phyloP scores from a whole-genome alignment of 192 early-diverging fungal genomes.

The Lunasporangiospora selenospora region DNA sequence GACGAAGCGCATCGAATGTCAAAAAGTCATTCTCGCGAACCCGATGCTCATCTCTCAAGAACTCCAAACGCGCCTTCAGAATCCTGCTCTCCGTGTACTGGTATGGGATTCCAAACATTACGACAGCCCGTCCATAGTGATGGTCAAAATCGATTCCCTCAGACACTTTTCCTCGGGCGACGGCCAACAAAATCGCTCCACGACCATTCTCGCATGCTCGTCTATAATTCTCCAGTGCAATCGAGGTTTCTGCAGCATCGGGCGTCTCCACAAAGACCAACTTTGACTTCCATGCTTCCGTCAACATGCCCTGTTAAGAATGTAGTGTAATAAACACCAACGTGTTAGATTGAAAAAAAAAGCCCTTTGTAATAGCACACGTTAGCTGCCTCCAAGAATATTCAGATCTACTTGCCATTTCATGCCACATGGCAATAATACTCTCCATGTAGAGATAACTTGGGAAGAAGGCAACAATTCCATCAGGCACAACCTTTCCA shows the following conservation, averaged over 20 bases:
- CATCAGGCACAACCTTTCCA: constrained; percentile 94
- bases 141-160: constrained; percentile 99
- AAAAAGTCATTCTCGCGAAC: constrained; percentile 99
- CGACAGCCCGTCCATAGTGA: constrained; percentile 98
- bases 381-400: too few species aligned
- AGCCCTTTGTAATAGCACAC: too few species aligned
- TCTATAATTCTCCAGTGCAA: constrained; percentile 96
- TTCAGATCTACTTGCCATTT: constrained; percentile 76
- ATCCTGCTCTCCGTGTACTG: constrained; percentile 98
- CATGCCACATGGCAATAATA: constrained; percentile 98
- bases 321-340: too few species aligned
- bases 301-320: constrained; percentile 81
- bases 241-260: constrained; percentile 94
- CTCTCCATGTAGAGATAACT: constrained; percentile 99
- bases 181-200: constrained; percentile 95
- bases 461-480: constrained; percentile 98
- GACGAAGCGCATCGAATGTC: constrained; percentile 98
- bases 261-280: constrained; percentile 99
- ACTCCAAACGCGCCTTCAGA: constrained; percentile 95
- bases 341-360: too few species aligned
- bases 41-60: constrained; percentile 89
- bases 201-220: constrained; percentile 97
- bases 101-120: constrained; percentile 99
- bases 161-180: constrained; percentile 98
- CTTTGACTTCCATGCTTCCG: constrained; percentile 95